These are phyloP conservation scores for Hanseniaspora mollemarum DNA, from an alignment of 805 yeast species.

Conservation along the genomic window DNA sequence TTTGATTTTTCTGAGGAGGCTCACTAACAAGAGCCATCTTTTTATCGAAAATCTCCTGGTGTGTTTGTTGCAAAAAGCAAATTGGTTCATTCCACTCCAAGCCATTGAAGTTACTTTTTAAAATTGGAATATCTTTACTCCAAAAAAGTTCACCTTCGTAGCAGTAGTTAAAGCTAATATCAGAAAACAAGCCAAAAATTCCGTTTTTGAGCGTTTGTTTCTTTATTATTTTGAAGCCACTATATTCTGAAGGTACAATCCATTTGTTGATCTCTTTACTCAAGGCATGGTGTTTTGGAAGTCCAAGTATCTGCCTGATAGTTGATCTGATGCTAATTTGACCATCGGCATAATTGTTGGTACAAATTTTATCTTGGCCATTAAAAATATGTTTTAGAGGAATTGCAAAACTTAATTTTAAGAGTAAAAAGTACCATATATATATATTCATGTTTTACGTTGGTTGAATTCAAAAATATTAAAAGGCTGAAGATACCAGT, in stretches of 20 bases:
- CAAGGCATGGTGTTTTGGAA: conserved; percentile 21
- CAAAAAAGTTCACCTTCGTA: conserved; percentile 38
- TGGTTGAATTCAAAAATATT: not conserved
- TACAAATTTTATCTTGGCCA: conserved; percentile 22
- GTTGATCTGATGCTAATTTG: conserved; percentile 16
- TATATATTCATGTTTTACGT: not conserved
- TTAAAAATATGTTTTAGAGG: not conserved
- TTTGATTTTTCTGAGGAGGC: conserved; percentile 21
- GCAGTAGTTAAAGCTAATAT: conserved; percentile 42
- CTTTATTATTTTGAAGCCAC: conserved; percentile 48
- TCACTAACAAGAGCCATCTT: too few relatives aligned
- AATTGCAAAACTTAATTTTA: not conserved
- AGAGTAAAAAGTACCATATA: not conserved
- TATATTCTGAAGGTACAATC: conserved; percentile 25
- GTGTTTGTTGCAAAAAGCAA: conserved; percentile 27
- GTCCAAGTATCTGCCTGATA: conserved; percentile 9
- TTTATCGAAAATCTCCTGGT: not conserved
- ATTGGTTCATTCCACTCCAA: conserved; percentile 41
- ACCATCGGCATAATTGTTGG: conserved; percentile 19
- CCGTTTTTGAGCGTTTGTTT: conserved; percentile 35
- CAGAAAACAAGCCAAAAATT: conserved; percentile 33
- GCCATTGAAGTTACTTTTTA: conserved; percentile 30
- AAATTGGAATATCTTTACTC: conserved; percentile 29
- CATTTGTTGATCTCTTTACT: not conserved
- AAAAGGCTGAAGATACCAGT: not conserved